phyloP scores from a whole-genome alignment of 2,329 filamentous ascomycete species.

The Aureobasidium vineae region DNA sequence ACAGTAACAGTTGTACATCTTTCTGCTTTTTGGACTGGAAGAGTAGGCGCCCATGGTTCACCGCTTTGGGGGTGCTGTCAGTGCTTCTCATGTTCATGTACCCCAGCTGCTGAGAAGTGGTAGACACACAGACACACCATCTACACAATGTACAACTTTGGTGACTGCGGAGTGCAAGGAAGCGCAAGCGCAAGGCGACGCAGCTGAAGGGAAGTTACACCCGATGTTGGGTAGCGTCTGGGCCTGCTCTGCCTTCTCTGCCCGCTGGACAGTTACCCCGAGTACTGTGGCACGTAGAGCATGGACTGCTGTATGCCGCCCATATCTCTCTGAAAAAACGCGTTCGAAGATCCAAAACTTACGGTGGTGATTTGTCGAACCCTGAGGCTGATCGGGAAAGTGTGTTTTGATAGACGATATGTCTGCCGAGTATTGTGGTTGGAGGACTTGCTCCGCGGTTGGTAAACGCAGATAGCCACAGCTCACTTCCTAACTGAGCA shows the following conservation, averaged over 20 bases:
- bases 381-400: neutral
- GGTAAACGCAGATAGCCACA: neutral
- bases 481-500: neutral
- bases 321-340: no score
- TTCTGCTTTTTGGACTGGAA: no score
- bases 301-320: neutral
- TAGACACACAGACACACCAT: no score
- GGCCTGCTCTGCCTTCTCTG: neutral
- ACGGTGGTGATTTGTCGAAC: neutral
- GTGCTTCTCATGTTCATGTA: neutral
- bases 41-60: neutral
- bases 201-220: slow-evolving; percentile 3
- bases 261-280: no score
- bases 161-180: neutral
- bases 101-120: neutral
- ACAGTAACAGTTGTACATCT: no score
- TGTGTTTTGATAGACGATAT: neutral
- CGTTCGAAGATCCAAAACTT: neutral
- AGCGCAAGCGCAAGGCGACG: neutral
- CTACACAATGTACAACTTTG: neutral
- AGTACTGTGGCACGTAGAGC: no score
- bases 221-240: slow-evolving; percentile 3
- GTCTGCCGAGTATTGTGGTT: slow-evolving; percentile 1
- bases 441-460: slow-evolving; percentile 10
- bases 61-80: neutral